Percentiles rank a stretch among this genome's conserved stretches.
These are phyloP conservation scores for Rhodotorula mucilaginosa DNA, from an alignment of 1,284 basidiomycete genomes.

Conservation along the genomic window DNA sequence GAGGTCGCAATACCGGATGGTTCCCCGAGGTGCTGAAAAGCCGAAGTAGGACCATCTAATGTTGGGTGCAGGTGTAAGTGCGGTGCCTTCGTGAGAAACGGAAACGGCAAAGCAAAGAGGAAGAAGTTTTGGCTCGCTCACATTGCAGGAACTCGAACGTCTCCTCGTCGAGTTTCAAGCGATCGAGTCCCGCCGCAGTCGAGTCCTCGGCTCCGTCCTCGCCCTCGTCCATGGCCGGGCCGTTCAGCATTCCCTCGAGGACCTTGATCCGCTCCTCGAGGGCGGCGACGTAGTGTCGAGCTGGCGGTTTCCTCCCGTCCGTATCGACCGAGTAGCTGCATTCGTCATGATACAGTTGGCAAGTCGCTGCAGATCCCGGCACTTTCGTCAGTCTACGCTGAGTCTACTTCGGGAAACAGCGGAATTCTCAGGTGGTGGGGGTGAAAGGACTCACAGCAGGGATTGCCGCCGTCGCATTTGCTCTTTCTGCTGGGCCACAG, in stretches of 20 bases:
- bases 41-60: conserved; percentile 12
- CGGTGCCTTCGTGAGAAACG: neutral
- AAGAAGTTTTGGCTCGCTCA: neutral
- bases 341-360: conserved; percentile 15
- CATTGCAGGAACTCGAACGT: conserved; percentile 9
- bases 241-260: conserved; percentile 12
- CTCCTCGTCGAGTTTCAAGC: conserved; percentile 24
- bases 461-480: conserved; percentile 17
- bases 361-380: conserved; percentile 7
- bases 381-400: neutral
- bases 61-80: neutral
- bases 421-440: neutral
- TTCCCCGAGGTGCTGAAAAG: conserved; percentile 20
- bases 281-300: conserved; percentile 9
- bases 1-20: neutral
- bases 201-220: neutral
- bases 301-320: conserved; percentile 1
- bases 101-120: neutral
- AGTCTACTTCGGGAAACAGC: neutral
- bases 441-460: conserved; percentile 3
- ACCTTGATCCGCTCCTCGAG: conserved; percentile 18
- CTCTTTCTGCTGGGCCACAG: neutral
- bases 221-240: neutral
- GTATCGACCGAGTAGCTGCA: conserved; percentile 3
- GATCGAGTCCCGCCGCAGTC: neutral